Evolutionary conservation across 805 yeast species (phyloP).

Genomic region (Metschnikowia dekortorum): DNA sequence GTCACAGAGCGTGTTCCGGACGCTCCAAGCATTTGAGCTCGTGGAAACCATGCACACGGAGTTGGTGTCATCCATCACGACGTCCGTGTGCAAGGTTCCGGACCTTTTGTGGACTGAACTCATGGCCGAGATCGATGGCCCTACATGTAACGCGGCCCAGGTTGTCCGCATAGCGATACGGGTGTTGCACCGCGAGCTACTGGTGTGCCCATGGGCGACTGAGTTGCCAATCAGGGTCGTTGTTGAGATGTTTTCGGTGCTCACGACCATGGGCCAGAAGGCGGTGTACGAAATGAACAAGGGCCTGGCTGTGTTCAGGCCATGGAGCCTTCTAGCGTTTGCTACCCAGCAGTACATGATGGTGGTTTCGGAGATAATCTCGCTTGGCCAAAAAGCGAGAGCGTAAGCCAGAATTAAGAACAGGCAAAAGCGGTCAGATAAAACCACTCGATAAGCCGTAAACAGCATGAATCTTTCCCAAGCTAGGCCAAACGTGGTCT

Average conservation of each 20-base stretch:
- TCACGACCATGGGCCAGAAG: constrained; percentile 3
- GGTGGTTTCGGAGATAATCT: background rate
- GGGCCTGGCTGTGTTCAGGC: background rate
- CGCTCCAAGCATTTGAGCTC: background rate
- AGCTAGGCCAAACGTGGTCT: no score
- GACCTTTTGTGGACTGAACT: background rate
- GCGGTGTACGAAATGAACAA: constrained; percentile 2
- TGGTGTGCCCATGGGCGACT: background rate
- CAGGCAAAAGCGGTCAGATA: no score
- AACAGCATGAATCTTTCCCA: no score
- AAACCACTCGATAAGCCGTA: no score
- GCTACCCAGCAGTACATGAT: background rate
- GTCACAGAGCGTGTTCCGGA: background rate
- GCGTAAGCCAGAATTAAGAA: background rate
- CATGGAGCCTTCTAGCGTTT: constrained; percentile 1
- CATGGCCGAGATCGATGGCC: background rate
- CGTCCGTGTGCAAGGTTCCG: background rate
- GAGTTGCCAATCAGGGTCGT: background rate
- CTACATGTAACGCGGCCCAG: background rate
- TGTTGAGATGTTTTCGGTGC: background rate
- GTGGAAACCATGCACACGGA: background rate
- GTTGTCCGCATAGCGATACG: background rate
- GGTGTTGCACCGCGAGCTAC: background rate
- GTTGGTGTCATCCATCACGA: background rate
- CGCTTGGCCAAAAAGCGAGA: background rate